Conservation (phyloP, 208 protist species). For the Leishmania guyanensis region DNA sequence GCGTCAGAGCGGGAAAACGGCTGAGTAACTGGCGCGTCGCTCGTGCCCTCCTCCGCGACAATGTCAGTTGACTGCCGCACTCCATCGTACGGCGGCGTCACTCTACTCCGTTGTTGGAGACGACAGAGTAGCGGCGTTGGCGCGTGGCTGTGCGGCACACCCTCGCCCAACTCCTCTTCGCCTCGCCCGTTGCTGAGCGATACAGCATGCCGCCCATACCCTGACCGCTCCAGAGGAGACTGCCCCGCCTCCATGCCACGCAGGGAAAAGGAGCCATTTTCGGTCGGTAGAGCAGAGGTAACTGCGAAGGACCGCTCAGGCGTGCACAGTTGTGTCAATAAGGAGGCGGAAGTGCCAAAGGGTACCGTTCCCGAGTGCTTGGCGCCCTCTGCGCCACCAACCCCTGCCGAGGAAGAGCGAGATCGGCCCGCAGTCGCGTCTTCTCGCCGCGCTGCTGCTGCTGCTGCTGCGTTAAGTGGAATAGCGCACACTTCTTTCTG, state of each 20-base stretch:
- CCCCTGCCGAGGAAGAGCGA: background rate
- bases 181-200: background rate
- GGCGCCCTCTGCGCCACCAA: too few species aligned
- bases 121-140: conserved; percentile 5
- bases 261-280: conserved; percentile 5
- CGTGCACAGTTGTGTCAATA: background rate
- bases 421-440: background rate
- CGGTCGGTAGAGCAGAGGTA: background rate
- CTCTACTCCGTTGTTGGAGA: background rate
- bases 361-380: background rate
- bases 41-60: background rate
- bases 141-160: conserved; percentile 22
- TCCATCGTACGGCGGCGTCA: background rate
- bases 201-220: background rate
- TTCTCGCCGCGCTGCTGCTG: background rate
- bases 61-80: background rate
- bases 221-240: conserved; percentile 15
- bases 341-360: background rate
- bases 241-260: conserved; percentile 8
- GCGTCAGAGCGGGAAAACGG: conserved; percentile 21
- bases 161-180: conserved; percentile 4
- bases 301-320: background rate
- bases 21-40: background rate
- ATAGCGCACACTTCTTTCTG: background rate
- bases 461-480: background rate